Percentiles rank a stretch among this genome's conserved stretches.
phyloP scores from a whole-genome alignment of 495 filamentous ascomycete genomes.

The Xylaria palmicola region DNA sequence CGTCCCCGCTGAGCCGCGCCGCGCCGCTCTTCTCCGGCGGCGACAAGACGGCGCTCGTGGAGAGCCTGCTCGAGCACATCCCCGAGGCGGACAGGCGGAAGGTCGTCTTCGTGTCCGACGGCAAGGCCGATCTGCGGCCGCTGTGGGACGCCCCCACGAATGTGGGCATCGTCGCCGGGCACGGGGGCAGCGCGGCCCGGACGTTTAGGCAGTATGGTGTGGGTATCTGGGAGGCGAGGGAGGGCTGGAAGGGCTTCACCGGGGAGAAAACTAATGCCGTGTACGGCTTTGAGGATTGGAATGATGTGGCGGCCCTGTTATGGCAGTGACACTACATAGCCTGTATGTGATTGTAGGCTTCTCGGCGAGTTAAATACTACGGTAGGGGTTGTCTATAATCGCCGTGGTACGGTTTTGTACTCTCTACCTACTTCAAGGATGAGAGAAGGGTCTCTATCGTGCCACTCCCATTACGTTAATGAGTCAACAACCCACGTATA shows the following conservation, averaged over 20 bases:
- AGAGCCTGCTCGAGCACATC: not conserved
- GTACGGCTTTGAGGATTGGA: slow-evolving; percentile 6
- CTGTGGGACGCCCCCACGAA: slow-evolving; percentile 8
- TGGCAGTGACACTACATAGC: not conserved
- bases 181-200: not conserved
- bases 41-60: not conserved
- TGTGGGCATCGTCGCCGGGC: slow-evolving; percentile 2
- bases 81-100: not conserved
- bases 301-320: not conserved
- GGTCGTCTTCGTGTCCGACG: slow-evolving; percentile 5
- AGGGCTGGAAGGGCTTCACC: slow-evolving; percentile 2
- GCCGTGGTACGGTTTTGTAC: not conserved
- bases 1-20: not conserved
- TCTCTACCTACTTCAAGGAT: not conserved
- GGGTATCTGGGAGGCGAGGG: not conserved
- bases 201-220: slow-evolving; percentile 8
- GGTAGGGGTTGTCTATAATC: no score
- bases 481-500: no score
- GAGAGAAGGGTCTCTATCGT: no score
- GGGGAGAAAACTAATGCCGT: not conserved
- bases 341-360: not conserved
- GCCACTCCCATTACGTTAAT: no score
- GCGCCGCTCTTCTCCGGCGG: slow-evolving; percentile 12
- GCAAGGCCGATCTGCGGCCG: not conserved
- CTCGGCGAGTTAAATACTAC: no score